Conservation (phyloP, 2,329 filamentous ascomycete genomes). For the Arthrinium phaeospermum region DNA sequence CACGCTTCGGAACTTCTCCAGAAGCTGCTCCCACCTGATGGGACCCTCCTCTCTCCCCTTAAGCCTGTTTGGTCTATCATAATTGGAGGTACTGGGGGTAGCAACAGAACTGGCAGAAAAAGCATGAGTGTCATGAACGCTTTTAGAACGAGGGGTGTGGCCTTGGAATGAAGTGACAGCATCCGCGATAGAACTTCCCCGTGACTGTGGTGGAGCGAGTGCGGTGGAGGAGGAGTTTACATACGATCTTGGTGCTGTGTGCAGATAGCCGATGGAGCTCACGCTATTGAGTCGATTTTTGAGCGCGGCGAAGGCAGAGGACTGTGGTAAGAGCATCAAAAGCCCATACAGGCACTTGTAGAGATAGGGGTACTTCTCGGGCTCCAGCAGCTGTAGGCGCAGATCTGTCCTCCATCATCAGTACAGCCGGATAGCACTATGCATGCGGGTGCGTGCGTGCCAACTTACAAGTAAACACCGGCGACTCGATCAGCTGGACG, state of each 20-base stretch:
- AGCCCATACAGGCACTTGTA: conserved; percentile 98
- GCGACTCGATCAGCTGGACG: conserved; percentile 94
- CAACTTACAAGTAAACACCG: conserved; percentile 92
- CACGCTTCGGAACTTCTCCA: conserved; percentile 92
- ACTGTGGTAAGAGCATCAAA: conserved; percentile 97
- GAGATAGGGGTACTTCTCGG: conserved; percentile 90
- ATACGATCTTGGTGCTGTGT: conserved; percentile 80
- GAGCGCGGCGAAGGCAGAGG: conserved; percentile 92
- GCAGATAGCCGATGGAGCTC: conserved; percentile 93
- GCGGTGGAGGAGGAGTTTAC: conserved; percentile 45
- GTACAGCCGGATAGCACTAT: background rate
- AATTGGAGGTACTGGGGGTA: conserved; percentile 56
- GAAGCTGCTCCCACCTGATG: conserved; percentile 89
- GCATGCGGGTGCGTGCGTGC: conserved; percentile 21
- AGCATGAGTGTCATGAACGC: conserved; percentile 44
- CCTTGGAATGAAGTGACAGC: conserved; percentile 34
- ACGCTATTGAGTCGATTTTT: conserved; percentile 98
- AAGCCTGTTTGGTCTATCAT: conserved; percentile 77
- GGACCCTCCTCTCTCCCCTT: conserved; percentile 81
- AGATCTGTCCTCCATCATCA: conserved; percentile 66
- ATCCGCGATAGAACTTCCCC: conserved; percentile 43
- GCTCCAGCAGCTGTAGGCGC: conserved; percentile 91
- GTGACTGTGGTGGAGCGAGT: conserved; percentile 36
- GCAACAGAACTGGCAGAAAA: conserved; percentile 24
- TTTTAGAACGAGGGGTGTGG: conserved; percentile 35